A percentile compares a stretch with the other conserved stretches of the same genome.
phyloP scores from a whole-genome alignment of 23 red algal genomes.

The Gracilariopsis chorda region DNA sequence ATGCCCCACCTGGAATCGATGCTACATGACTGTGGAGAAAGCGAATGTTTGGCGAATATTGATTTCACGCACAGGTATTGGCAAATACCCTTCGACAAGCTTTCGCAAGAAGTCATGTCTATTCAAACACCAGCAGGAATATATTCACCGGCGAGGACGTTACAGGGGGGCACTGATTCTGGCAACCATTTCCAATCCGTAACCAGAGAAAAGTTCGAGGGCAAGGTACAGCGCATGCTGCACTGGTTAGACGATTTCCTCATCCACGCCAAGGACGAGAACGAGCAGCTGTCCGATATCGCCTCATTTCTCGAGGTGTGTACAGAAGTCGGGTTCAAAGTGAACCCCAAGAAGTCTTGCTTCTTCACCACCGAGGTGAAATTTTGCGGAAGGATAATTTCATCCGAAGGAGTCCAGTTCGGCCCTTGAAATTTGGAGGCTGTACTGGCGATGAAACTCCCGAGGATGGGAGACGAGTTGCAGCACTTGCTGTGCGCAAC shows the following conservation, averaged over 20 bases:
- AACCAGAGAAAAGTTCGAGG: not conserved
- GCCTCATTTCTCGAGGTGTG: not conserved
- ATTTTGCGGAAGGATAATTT: conserved; percentile 35
- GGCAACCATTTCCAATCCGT: conserved; percentile 41
- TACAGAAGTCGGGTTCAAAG: not conserved
- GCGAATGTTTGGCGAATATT: too few relatives aligned
- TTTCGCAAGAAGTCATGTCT: conserved; percentile 24
- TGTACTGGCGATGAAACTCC: not conserved
- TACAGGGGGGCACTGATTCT: conserved; percentile 37
- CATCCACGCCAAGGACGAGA: not conserved
- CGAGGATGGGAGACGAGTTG: not conserved
- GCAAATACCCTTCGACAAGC: not conserved
- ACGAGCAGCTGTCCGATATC: not conserved
- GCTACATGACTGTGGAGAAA: too few relatives aligned
- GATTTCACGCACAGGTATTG: too few relatives aligned
- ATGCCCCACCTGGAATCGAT: conserved; percentile 10
- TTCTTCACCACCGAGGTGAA: not conserved
- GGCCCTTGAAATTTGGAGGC: not conserved
- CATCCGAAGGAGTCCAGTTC: not conserved
- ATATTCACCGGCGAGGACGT: not conserved
- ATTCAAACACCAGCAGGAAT: conserved; percentile 20
- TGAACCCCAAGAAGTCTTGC: not conserved
- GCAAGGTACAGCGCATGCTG: not conserved
- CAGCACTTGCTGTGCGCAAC: conserved; percentile 29
- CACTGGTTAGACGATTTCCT: conserved; percentile 40